Base-by-base conservation (phyloP, 495 filamentous ascomycete genomes). In the Aspergillus bridgeri region DNA sequence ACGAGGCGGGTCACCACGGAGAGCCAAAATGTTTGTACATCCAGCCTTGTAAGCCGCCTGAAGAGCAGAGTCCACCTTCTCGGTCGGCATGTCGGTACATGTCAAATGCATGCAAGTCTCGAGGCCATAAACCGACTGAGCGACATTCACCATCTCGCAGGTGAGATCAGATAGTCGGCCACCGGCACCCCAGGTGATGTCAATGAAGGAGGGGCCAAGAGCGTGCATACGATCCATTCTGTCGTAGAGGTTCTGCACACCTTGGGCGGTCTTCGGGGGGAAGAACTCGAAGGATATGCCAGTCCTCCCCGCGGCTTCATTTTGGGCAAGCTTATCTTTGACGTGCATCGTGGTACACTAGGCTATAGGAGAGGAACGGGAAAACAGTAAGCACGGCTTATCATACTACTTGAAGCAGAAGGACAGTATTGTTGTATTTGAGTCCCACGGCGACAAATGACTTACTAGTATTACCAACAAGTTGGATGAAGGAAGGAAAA, bases 31-130 rank as follows among this genome's bases (percentile, higher is more conserved):
- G 69, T 99, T 99, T 58, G 92, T 96, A 76, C 95, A 99, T 45
- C 95, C 95, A 20, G 94, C 86, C 67, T 91, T 90, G 78, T 98
- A 96, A 6, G 94, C 94, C 61, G 87, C 86, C 65, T 85, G 84
- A 47, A 99, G 81, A 2, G 94, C 95, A 24, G 88, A 83, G 64
- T 98, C 90, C 58, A 99, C 87, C 74, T 91, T 96, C 23, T 89
- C 88, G 65, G 82, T 81, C 9, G 87, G 90, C 95, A 99, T 99
- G 69, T 97, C 95, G 44, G 95, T 99, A 73, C 95, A 99, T 2
- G 95, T 99, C 61, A 99, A 75, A 66, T 99, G 95, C 95, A 99
- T 99, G 75, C 92, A 97, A 7, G 95, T 98, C 77, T 99, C 95
- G 45, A 99, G 79, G 7, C 95, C 95, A 67, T 96, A 93, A 43